phyloP scores from a whole-genome alignment of 108 stramenopile genomes.

The Skeletonema marinoi region DNA sequence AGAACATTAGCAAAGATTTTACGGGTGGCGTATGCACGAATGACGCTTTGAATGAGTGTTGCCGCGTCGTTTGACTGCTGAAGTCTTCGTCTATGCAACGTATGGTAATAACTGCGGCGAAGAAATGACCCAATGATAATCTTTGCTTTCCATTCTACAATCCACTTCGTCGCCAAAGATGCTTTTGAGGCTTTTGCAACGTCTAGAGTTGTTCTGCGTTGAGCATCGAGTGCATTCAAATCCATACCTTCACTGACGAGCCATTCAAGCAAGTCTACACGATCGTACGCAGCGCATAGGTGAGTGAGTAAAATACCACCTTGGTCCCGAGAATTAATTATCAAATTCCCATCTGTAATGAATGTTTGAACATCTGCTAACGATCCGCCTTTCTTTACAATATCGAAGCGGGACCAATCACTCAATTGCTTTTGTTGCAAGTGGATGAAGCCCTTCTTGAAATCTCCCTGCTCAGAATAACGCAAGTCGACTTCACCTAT shows the following conservation, averaged over 20 bases:
- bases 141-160: neutral
- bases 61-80: neutral
- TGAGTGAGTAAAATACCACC: conserved; percentile 8
- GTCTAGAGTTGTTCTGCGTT: neutral
- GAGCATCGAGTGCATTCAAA: neutral
- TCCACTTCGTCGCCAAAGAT: neutral
- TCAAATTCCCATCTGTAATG: neutral
- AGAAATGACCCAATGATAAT: neutral
- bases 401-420: conserved; percentile 15
- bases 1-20: neutral
- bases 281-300: conserved; percentile 7
- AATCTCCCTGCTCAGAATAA: neutral
- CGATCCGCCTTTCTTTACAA: neutral
- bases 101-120: conserved; percentile 1
- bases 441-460: neutral
- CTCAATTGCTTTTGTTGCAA: conserved; percentile 7
- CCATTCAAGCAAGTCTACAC: conserved; percentile 16
- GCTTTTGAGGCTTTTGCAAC: conserved; percentile 13
- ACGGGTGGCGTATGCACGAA: conserved; percentile 12
- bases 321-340: neutral
- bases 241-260: conserved; percentile 5
- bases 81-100: neutral
- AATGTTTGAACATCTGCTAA: neutral
- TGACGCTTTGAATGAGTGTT: conserved; percentile 1
- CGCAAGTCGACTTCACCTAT: neutral